Evolutionary conservation across 768 basidiomycete species (phyloP).

Genomic region (Suillus fuscotomentosus): DNA sequence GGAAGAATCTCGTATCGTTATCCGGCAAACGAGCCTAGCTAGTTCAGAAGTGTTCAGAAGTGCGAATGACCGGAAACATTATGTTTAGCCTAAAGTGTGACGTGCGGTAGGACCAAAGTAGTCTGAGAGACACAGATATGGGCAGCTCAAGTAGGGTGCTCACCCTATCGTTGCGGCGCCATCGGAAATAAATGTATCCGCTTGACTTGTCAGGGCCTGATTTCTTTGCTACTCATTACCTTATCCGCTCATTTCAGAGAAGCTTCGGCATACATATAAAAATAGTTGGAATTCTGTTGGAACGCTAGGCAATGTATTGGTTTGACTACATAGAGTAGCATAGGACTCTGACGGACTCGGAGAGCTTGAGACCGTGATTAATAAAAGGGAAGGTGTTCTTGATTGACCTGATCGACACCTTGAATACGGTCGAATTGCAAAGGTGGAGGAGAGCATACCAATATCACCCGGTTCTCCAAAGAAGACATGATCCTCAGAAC

Average conservation of each 20-base stretch:
- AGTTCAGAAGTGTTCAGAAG: neutral
- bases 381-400: neutral
- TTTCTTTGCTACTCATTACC: neutral
- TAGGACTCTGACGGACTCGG: neutral
- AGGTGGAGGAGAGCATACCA: neutral
- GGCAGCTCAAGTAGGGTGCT: too few relatives aligned
- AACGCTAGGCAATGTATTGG: neutral
- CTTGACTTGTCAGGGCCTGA: neutral
- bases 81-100: too few relatives aligned
- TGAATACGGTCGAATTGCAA: too few relatives aligned
- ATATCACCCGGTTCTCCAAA: neutral
- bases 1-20: neutral
- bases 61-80: neutral
- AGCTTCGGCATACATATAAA: too few relatives aligned
- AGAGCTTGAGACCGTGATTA: neutral
- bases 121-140: too few relatives aligned
- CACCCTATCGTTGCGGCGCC: neutral
- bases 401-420: neutral
- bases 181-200: neutral
- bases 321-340: neutral
- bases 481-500: neutral
- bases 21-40: neutral
- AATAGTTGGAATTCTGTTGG: neutral
- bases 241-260: neutral
- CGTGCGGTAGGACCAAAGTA: too few relatives aligned